Conservation (phyloP, 164 flowering plant genomes). For the Houttuynia cordata region DNA sequence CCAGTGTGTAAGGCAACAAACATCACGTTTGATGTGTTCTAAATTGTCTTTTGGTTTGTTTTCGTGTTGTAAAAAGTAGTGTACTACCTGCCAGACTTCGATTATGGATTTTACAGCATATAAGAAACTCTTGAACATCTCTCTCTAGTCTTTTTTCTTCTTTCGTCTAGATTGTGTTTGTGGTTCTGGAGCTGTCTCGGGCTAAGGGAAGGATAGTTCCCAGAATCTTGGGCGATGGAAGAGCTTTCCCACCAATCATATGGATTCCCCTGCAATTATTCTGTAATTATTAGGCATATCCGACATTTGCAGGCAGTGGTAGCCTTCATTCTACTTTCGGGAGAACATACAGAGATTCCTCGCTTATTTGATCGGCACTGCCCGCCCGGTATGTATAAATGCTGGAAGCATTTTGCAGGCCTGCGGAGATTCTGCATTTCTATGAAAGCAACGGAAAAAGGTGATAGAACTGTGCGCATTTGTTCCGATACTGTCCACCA, state of each 20-base stretch:
- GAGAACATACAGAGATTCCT: not conserved
- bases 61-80: no score
- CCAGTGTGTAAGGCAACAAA: not conserved
- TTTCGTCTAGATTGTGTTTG: no score
- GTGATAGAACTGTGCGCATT: not conserved
- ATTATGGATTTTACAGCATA: no score
- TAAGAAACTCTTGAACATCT: no score
- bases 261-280: not conserved
- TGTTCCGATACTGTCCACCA: not conserved
- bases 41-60: no score
- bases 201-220: no score
- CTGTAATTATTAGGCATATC: not conserved
- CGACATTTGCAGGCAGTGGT: not conserved
- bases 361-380: no score
- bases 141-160: no score
- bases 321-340: not conserved
- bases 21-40: not conserved
- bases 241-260: not conserved
- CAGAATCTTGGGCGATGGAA: not conserved
- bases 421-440: not conserved
- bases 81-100: no score
- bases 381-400: no score
- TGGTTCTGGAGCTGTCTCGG: no score
- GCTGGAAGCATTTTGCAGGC: not conserved
- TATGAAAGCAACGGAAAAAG: not conserved